A percentile compares a stretch with the other conserved stretches of the same genome.
These are phyloP conservation scores for Udeniomyces megalosporus DNA, from an alignment of 768 basidiomycete species.

Conservation along the genomic window DNA sequence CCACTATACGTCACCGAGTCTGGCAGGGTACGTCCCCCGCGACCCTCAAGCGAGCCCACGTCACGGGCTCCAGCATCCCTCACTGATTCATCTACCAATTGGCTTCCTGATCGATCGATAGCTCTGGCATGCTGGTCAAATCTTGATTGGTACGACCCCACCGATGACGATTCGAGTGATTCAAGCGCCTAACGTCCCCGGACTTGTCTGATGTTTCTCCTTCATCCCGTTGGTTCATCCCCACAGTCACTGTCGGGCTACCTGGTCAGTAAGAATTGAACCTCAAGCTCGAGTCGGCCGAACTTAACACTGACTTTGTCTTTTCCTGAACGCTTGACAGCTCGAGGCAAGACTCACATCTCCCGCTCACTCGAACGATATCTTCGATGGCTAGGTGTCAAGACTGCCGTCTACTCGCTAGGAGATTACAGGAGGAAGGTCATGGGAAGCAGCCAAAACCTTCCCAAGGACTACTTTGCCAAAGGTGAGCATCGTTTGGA, in stretches of 20 bases:
- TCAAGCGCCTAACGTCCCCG: background rate
- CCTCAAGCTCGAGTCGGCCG: background rate
- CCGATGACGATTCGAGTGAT: background rate
- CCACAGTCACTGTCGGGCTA: constrained; percentile 71
- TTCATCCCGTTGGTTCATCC: background rate
- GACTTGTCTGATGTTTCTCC: background rate
- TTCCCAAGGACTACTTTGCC: constrained; percentile 86
- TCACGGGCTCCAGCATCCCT: background rate
- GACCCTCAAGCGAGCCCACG: too few relatives aligned
- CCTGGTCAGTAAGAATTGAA: constrained; percentile 34
- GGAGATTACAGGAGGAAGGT: constrained; percentile 88
- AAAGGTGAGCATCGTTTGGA: constrained; percentile 37
- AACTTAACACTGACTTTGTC: background rate
- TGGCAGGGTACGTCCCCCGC: constrained; percentile 19
- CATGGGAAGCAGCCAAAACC: constrained; percentile 67
- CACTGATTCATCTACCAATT: background rate
- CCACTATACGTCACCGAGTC: constrained; percentile 78
- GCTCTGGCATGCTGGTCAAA: constrained; percentile 62
- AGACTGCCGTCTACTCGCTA: constrained; percentile 82
- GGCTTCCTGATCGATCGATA: background rate
- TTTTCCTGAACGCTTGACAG: constrained; percentile 32
- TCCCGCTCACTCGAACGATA: constrained; percentile 93
- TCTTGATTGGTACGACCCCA: constrained; percentile 36
- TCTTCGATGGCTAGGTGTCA: constrained; percentile 93
- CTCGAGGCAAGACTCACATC: constrained; percentile 91